phyloP scores from a whole-genome alignment of 768 basidiomycete genomes.

The Coprinellus aureogranulatus region DNA sequence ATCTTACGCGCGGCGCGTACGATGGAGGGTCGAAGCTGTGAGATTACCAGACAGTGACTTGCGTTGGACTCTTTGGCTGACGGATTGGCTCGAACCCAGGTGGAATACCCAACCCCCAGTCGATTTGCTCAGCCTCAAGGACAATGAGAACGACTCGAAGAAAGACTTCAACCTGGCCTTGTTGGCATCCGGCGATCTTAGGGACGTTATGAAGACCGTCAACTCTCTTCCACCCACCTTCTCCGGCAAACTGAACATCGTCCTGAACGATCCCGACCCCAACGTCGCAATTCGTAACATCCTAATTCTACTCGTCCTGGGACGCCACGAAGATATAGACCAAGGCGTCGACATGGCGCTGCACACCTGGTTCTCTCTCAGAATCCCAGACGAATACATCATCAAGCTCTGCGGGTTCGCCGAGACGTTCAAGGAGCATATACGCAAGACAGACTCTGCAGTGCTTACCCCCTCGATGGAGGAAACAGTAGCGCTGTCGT shows the following conservation, averaged over 20 bases:
- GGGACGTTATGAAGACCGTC: slow-evolving; percentile 37
- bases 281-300: slow-evolving; percentile 33
- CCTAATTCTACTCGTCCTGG: slow-evolving; percentile 34
- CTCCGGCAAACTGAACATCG: slow-evolving; percentile 29
- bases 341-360: slow-evolving; percentile 38
- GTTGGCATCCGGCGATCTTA: slow-evolving; percentile 43
- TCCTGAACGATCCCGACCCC: slow-evolving; percentile 35
- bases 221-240: slow-evolving; percentile 33
- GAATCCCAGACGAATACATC: slow-evolving; percentile 31
- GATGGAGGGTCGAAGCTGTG: not conserved
- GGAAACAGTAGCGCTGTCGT: not conserved
- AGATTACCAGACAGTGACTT: too few species aligned
- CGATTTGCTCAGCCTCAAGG: slow-evolving; percentile 18
- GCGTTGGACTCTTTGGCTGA: too few species aligned
- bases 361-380: slow-evolving; percentile 44
- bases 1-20: too few species aligned
- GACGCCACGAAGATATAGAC: slow-evolving; percentile 23
- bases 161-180: slow-evolving; percentile 18
- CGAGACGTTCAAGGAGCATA: slow-evolving; percentile 15
- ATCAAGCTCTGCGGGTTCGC: not conserved
- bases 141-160: slow-evolving; percentile 13
- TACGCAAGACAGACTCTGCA: slow-evolving; percentile 12
- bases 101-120: slow-evolving; percentile 22
- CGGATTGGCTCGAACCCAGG: too few species aligned
- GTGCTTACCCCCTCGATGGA: not conserved